Evolutionary conservation across 345 rosid species (phyloP).

Genomic region (Eucalyptus marginata): DNA sequence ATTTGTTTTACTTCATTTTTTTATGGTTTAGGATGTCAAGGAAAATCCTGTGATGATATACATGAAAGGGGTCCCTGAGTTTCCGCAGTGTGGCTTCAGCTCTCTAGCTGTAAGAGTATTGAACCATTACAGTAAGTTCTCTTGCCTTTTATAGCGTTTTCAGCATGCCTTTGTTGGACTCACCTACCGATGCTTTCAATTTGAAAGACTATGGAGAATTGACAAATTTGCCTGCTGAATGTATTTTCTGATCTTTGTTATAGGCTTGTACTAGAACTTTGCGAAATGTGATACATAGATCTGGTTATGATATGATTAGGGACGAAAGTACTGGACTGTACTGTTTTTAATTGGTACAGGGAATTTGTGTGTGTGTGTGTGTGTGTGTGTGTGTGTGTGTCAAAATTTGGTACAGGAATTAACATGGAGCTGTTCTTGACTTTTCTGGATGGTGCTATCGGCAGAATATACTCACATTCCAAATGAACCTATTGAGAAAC

Average conservation of each 20-base stretch:
- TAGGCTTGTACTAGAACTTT: too few species aligned
- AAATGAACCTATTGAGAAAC: too few species aligned
- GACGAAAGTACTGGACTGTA: neutral
- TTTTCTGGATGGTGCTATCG: too few species aligned
- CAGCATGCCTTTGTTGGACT: neutral
- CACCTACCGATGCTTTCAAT: neutral
- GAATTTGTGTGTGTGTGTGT: too few species aligned
- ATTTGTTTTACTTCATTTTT: too few species aligned
- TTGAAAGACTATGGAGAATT: neutral
- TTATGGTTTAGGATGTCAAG: neutral
- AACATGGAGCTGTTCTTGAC: too few species aligned
- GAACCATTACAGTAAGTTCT: conserved; percentile 58
- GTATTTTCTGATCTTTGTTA: too few species aligned
- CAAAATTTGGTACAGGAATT: too few species aligned
- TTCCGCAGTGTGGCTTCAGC: conserved; percentile 95
- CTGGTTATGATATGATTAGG: neutral
- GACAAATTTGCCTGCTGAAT: neutral
- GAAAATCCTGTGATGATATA: conserved; percentile 88
- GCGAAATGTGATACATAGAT: too few species aligned
- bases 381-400: too few species aligned
- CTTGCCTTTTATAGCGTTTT: neutral
- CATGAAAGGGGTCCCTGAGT: conserved; percentile 93
- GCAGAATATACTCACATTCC: too few species aligned
- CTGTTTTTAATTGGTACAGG: too few species aligned
- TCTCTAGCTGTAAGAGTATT: conserved; percentile 78